Evolutionary conservation across 345 rosid genomes (phyloP), one percentile per base, ranked within the genome.

Genomic region (Reutealis trisperma): DNA sequence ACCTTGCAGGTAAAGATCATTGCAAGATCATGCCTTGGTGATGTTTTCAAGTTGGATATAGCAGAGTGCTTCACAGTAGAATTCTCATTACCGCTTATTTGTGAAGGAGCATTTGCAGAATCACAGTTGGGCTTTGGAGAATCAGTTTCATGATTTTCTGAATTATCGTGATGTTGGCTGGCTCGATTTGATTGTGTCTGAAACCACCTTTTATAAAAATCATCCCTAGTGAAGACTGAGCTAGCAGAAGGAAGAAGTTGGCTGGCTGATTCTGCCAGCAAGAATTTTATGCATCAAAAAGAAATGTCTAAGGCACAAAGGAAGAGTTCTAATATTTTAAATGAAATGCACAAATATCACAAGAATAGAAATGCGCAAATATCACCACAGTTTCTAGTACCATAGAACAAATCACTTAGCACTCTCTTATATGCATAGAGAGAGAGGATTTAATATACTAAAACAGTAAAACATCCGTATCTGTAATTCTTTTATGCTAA

Each of bases 1-100:
- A 95, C 96, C 77, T 83, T 93, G 87, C 97, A 92, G 19, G 99
- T 95, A 73, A 87, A 95, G 63, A 95, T 84, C 91, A 95, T 90
- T 77, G 92, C 91, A 67, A 92, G 89, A 81, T 95, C 94, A 76
- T 95, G 98, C 89, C 98, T 87, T 1, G 90, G 71, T 57, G 94
- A 90, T 19, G 83, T 70, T 82, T 91, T 92, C 80, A 90, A 79
- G 72, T 85, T 86, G 69, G 98, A 90, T 11, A 67, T 30, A 9
- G 81, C 85, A 0, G 85, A 81, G 47, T 76, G 78, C 70, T 85
- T 88, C 78, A 83, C 75, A 27, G 75, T 41, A 16, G 81, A 24
- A 30, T 78, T 79, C n/a, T 83, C 85, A 5, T 72, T 70, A 52
- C 73, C 68, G 6, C 58, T 68, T 8, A 16, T 64, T 41, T 68